A percentile compares a stretch with the other conserved stretches of the same genome.
Conservation (phyloP, 345 rosid species). For the Corymbia maculata region DNA sequence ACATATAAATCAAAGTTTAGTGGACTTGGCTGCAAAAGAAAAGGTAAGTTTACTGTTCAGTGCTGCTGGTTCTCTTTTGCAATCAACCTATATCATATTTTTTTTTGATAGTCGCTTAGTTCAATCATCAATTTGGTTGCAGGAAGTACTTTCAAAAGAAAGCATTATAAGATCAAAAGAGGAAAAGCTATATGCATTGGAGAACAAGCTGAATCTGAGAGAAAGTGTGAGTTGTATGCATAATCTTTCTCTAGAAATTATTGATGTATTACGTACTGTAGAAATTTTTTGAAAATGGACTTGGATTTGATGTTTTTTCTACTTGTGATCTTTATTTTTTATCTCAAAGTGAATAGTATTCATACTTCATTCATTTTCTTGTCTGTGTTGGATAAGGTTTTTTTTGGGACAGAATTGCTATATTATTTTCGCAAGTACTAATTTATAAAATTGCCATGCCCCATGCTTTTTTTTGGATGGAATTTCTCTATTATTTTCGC, state of each 20-base stretch:
- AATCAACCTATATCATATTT: not conserved
- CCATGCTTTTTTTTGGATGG: not conserved
- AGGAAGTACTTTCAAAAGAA: constrained; percentile 40
- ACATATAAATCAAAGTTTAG: constrained; percentile 26
- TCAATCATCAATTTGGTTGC: constrained; percentile 6
- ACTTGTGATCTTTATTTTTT: not conserved
- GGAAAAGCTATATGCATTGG: constrained; percentile 42
- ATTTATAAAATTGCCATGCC: not conserved
- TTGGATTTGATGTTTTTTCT: not conserved
- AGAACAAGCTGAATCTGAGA: constrained; percentile 58
- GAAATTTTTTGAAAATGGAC: not conserved
- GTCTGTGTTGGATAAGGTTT: not conserved
- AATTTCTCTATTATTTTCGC: not conserved
- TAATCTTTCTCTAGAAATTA: not conserved
- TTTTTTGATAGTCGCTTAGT: not conserved
- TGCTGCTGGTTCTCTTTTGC: not conserved
- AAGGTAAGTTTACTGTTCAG: constrained; percentile 22
- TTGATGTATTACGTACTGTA: not conserved
- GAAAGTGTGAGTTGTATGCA: constrained; percentile 51
- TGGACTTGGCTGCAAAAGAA: constrained; percentile 51
- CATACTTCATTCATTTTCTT: not conserved
- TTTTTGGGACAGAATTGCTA: not conserved
- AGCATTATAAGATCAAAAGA: constrained; percentile 39
- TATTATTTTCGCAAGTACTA: not conserved
- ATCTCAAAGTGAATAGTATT: not conserved